Percentiles rank a stretch among this genome's conserved stretches.
Evolutionary conservation across 345 rosid genomes (phyloP).

Genomic region (Populus alba): DNA sequence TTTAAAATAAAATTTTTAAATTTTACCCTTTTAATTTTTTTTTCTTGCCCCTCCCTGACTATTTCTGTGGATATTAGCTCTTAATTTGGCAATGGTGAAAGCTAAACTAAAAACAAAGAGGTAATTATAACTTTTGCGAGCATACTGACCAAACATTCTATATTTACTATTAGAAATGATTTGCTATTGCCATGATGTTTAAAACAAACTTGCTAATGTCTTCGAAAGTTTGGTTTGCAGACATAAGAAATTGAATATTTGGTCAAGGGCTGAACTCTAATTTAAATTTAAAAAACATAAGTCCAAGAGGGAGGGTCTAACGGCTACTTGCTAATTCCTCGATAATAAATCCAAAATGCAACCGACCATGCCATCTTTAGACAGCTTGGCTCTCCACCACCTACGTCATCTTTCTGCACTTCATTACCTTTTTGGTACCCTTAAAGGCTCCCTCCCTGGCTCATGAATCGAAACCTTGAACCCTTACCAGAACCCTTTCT

Average conservation of each 20-base stretch:
- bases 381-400: constrained; percentile 33
- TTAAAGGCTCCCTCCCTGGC: constrained; percentile 1
- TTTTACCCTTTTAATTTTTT: too few species aligned
- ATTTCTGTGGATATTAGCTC: too few species aligned
- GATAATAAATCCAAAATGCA: constrained; percentile 21
- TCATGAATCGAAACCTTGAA: background rate
- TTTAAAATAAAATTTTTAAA: too few species aligned
- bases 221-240: background rate
- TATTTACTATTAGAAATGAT: too few species aligned
- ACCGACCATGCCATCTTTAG: constrained; percentile 32
- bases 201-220: background rate
- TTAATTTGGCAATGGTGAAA: too few species aligned
- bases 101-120: too few species aligned
- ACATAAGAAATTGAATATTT: background rate
- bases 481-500: background rate
- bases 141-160: too few species aligned
- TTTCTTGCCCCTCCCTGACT: too few species aligned
- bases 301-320: constrained; percentile 8
- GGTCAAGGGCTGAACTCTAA: background rate
- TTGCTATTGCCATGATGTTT: background rate
- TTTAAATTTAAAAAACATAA: background rate
- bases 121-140: too few species aligned
- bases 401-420: background rate
- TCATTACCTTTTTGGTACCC: background rate
- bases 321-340: constrained; percentile 36